A percentile compares a stretch with the other conserved stretches of the same genome.
Conservation (phyloP, 2,329 filamentous ascomycete species). For the Exophiala calicioides region DNA sequence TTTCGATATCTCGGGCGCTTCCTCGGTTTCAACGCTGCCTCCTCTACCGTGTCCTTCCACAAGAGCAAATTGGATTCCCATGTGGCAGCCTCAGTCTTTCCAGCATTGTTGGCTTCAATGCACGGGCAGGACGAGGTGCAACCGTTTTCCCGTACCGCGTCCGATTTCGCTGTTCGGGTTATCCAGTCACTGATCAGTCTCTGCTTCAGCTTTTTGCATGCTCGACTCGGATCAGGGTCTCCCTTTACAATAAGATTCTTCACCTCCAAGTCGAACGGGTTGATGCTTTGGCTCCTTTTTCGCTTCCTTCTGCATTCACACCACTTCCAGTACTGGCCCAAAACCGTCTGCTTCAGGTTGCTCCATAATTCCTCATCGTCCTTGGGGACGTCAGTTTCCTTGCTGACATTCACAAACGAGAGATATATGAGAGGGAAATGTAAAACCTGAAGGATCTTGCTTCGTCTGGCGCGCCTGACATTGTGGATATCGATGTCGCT, state of each 20-base stretch:
- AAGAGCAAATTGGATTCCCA: conserved; percentile 4
- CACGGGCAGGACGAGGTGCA: conserved; percentile 8
- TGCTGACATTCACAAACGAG: conserved; percentile 5
- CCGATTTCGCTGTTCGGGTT: neutral
- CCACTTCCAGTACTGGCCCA: conserved; percentile 12
- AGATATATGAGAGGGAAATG: conserved; percentile 8
- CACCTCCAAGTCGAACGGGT: neutral
- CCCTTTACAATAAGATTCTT: neutral
- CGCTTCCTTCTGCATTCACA: conserved; percentile 17
- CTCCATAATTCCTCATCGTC: conserved; percentile 7
- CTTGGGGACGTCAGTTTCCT: neutral
- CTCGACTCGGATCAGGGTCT: neutral
- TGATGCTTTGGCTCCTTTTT: conserved; percentile 8
- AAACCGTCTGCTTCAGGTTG: conserved; percentile 6
- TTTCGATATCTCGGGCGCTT: neutral
- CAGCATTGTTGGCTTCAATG: conserved; percentile 6
- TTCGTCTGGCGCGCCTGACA: conserved; percentile 7
- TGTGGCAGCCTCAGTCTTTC: neutral
- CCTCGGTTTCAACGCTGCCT: neutral
- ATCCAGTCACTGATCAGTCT: conserved; percentile 12
- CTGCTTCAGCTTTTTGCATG: conserved; percentile 3
- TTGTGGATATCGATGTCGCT: conserved; percentile 16
- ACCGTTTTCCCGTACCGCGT: neutral
- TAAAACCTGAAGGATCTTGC: conserved; percentile 15
- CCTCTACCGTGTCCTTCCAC: neutral